Evolutionary conservation across 2,329 filamentous ascomycete genomes (phyloP).

Genomic region (Hyphodiscus sp.): DNA sequence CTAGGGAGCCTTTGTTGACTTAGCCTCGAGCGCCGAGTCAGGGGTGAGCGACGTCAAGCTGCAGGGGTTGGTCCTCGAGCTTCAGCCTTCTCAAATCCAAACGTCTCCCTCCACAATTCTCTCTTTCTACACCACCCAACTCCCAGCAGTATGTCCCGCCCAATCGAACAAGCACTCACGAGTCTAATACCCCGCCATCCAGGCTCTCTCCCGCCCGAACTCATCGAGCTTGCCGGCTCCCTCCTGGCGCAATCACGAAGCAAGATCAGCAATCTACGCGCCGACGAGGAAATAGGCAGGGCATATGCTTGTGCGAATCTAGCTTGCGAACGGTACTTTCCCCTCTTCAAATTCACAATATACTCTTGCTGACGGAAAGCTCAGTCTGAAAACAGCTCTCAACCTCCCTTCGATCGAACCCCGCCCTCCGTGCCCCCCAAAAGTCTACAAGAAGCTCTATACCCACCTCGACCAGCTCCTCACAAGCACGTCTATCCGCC

Average conservation of each 20-base stretch:
- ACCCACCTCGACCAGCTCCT: constrained; percentile 71
- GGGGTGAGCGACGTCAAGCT: no score
- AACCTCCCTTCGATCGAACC: constrained; percentile 72
- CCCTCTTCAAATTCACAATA: not conserved
- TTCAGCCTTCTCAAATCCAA: not conserved
- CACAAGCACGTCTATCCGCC: constrained; percentile 32
- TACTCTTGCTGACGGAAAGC: constrained; percentile 12
- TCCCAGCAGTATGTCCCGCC: constrained; percentile 18
- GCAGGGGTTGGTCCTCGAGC: not conserved
- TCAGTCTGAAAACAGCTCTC: constrained; percentile 66
- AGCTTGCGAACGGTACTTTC: constrained; percentile 72
- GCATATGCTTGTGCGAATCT: constrained; percentile 81
- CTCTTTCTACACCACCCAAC: no score
- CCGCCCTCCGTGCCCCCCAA: constrained; percentile 70
- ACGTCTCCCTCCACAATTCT: not conserved
- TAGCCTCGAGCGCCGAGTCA: no score
- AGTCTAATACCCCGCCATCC: constrained; percentile 69
- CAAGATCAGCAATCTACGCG: constrained; percentile 69
- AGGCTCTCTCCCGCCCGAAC: constrained; percentile 57
- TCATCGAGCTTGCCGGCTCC: constrained; percentile 65
- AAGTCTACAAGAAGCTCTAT: constrained; percentile 79
- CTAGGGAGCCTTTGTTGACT: not conserved
- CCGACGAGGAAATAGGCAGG: constrained; percentile 82
- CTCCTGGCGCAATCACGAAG: constrained; percentile 75
- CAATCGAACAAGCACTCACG: constrained; percentile 67